Percentiles rank a stretch among this genome's conserved stretches.
Evolutionary conservation across 345 rosid genomes (phyloP).

Genomic region (Eucalyptus caleyi): DNA sequence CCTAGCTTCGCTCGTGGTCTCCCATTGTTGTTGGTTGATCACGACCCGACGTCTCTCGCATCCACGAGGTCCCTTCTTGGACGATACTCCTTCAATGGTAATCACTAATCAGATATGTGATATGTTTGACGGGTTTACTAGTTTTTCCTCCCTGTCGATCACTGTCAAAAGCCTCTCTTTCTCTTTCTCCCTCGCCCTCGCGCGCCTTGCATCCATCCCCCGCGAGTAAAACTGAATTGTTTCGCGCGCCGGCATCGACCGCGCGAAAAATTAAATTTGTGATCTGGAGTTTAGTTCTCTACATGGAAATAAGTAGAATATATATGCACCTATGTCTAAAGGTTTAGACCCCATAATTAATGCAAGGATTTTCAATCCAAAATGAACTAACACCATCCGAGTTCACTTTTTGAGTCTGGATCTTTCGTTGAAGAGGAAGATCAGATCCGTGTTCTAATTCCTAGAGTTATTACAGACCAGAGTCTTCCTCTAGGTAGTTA

Average conservation of each 20-base stretch:
- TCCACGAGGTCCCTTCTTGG: constrained; percentile 16
- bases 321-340: not conserved
- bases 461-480: not conserved
- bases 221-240: not conserved
- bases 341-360: not conserved
- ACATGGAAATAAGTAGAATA: not conserved
- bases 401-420: not conserved
- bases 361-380: not conserved
- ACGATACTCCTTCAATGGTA: constrained; percentile 20
- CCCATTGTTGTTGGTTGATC: constrained; percentile 22
- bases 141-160: not conserved
- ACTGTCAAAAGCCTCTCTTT: not conserved
- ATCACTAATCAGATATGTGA: not conserved
- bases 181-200: not conserved
- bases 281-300: not conserved
- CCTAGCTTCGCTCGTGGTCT: constrained; percentile 14
- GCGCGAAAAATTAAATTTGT: not conserved
- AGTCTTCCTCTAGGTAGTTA: not conserved
- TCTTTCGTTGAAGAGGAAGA: not conserved
- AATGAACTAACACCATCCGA: not conserved
- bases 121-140: not conserved
- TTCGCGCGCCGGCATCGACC: not conserved
- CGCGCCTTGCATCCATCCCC: not conserved
- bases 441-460: not conserved
- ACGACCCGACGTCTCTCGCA: constrained; percentile 17